Percentiles rank a stretch among this genome's conserved stretches.
Conservation (phyloP, 768 basidiomycete genomes). For the Suillus placidus region DNA sequence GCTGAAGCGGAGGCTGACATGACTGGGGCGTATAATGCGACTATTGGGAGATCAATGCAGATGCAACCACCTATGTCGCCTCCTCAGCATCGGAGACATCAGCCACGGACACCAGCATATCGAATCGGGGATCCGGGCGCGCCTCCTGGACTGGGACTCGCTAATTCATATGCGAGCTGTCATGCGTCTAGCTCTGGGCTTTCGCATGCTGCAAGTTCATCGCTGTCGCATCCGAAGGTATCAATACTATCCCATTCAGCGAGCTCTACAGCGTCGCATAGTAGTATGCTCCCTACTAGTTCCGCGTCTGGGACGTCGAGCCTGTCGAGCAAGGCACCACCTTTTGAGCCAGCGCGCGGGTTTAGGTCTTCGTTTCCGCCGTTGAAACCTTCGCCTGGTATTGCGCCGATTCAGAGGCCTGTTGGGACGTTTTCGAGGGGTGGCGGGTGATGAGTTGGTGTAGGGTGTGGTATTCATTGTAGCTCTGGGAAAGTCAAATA, state of each 20-base stretch:
- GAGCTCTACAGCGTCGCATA: not conserved
- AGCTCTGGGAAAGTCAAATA: not conserved
- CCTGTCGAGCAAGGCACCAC: slow-evolving; percentile 55
- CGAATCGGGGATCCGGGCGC: slow-evolving; percentile 21
- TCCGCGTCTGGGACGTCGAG: slow-evolving; percentile 34
- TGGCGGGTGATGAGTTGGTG: not conserved
- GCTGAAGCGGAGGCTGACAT: slow-evolving; percentile 19
- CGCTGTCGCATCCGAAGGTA: slow-evolving; percentile 14
- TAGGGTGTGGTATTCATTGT: not conserved
- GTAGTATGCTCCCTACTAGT: slow-evolving; percentile 19
- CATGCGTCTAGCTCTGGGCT: slow-evolving; percentile 6
- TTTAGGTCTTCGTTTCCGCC: slow-evolving; percentile 28
- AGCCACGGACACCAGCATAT: slow-evolving; percentile 28
- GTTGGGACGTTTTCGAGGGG: not conserved
- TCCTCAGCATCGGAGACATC: slow-evolving; percentile 29
- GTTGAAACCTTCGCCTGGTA: slow-evolving; percentile 18
- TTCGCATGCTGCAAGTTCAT: slow-evolving; percentile 11
- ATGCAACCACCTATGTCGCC: slow-evolving; percentile 25
- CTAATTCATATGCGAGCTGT: slow-evolving; percentile 14
- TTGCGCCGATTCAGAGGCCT: slow-evolving; percentile 4
- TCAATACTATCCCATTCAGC: slow-evolving; percentile 30
- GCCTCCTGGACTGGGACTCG: slow-evolving; percentile 19
- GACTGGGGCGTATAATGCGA: slow-evolving; percentile 24
- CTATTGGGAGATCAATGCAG: slow-evolving; percentile 28
- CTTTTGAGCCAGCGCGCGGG: slow-evolving; percentile 52